A percentile compares a stretch with the other conserved stretches of the same genome.
These are phyloP conservation scores for Bocquillonia castaneifolia DNA, from an alignment of 441 rosid species.

Conservation along the genomic window DNA sequence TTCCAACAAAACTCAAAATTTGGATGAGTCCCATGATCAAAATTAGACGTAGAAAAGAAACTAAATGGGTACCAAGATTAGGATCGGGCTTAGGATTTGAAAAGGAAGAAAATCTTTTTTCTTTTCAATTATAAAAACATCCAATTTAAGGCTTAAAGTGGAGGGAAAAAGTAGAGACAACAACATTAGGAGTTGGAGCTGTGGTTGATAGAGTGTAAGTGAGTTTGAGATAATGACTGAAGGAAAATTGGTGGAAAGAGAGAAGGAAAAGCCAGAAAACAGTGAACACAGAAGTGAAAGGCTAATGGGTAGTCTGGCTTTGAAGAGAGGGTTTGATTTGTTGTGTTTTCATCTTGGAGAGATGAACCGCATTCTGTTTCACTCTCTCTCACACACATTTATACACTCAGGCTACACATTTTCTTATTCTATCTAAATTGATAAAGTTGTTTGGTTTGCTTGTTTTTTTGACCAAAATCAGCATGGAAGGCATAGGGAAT, in stretches of 20 bases:
- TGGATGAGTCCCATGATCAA: constrained; percentile 27
- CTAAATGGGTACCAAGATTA: constrained; percentile 14
- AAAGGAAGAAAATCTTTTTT: constrained; percentile 16
- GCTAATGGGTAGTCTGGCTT: constrained; percentile 52
- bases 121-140: constrained; percentile 41
- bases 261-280: constrained; percentile 33
- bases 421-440: too few relatives aligned
- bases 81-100: constrained; percentile 27
- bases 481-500: too few relatives aligned
- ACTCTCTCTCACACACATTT: too few relatives aligned
- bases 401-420: too few relatives aligned
- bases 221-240: constrained; percentile 51
- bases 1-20: constrained; percentile 22
- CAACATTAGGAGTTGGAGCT: constrained; percentile 15
- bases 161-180: constrained; percentile 46
- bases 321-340: constrained; percentile 21
- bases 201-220: constrained; percentile 31
- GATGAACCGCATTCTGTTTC: too few relatives aligned
- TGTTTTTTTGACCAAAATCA: too few relatives aligned
- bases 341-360: neutral
- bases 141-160: constrained; percentile 58
- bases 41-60: constrained; percentile 1
- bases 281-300: constrained; percentile 40
- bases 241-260: constrained; percentile 48
- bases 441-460: too few relatives aligned